Percentiles rank a stretch among this genome's conserved stretches.
Evolutionary conservation across 345 rosid species (phyloP).

Genomic region (Salix udensis): DNA sequence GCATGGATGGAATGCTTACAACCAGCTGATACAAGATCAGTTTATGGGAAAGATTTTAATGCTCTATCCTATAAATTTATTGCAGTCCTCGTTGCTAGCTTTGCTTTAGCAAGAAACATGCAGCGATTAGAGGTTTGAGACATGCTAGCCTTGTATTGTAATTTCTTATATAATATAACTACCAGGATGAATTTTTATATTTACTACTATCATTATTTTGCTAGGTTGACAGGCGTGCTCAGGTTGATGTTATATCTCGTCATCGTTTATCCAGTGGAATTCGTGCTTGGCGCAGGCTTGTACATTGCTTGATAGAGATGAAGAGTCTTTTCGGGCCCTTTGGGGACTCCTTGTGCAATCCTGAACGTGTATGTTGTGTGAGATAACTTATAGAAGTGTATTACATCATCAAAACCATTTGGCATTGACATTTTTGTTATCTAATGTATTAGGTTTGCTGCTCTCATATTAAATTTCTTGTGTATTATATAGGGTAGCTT

Average conservation of each 20-base stretch:
- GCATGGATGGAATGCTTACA: slow-evolving; percentile 99
- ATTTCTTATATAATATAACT: slow-evolving; percentile 8
- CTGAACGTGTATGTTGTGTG: slow-evolving; percentile 56
- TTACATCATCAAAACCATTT: background rate
- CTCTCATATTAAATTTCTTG: slow-evolving; percentile 3
- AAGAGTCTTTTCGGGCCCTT: slow-evolving; percentile 81
- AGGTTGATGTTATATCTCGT: slow-evolving; percentile 58
- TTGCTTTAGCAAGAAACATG: slow-evolving; percentile 97
- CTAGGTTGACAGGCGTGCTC: slow-evolving; percentile 90
- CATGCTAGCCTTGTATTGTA: slow-evolving; percentile 13
- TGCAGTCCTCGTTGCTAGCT: slow-evolving; percentile 96
- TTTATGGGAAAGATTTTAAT: slow-evolving; percentile 95
- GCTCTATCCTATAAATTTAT: slow-evolving; percentile 88
- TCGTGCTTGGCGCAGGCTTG: slow-evolving; percentile 89
- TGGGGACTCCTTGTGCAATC: slow-evolving; percentile 49
- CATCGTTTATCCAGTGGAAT: slow-evolving; percentile 61
- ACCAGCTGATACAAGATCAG: slow-evolving; percentile 85
- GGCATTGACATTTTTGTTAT: slow-evolving; percentile 1
- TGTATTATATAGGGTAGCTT: background rate
- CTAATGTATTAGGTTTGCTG: background rate
- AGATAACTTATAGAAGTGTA: slow-evolving; percentile 1
- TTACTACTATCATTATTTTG: slow-evolving; percentile 19
- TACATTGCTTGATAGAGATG: slow-evolving; percentile 81
- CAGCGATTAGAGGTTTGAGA: slow-evolving; percentile 89
- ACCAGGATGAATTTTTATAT: background rate